phyloP scores from a whole-genome alignment of 139 green algal species.

The Trebouxia sp. region DNA sequence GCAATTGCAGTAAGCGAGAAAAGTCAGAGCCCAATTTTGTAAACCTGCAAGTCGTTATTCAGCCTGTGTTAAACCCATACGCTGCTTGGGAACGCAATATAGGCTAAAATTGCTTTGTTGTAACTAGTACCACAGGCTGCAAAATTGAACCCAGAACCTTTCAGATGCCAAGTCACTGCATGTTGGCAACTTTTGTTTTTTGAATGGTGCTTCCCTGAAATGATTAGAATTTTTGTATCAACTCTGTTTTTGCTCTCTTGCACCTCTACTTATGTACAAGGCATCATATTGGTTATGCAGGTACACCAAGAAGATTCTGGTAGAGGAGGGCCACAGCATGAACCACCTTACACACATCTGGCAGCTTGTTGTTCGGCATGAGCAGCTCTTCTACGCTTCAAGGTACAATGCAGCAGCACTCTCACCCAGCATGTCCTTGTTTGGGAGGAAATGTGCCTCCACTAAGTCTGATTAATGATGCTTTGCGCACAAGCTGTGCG shows the following conservation, averaged over 20 bases:
- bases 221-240: neutral
- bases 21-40: too few species aligned
- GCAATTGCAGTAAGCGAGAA: too few species aligned
- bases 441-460: too few species aligned
- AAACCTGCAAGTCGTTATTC: too few species aligned
- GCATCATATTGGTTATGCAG: neutral
- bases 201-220: neutral
- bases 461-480: too few species aligned
- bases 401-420: neutral
- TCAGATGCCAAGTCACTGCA: neutral
- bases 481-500: too few species aligned
- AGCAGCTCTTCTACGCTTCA: constrained; percentile 81
- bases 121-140: neutral
- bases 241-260: too few species aligned
- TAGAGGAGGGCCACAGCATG: constrained; percentile 79
- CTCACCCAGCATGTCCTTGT: neutral
- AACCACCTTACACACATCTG: constrained; percentile 85
- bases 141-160: neutral
- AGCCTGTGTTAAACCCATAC: too few species aligned
- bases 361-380: constrained; percentile 90
- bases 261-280: too few species aligned
- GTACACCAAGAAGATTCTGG: constrained; percentile 81
- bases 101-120: neutral
- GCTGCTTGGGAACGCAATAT: too few species aligned
- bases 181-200: neutral